Evolutionary conservation across 495 filamentous ascomycete species (phyloP).

Genomic region (Haplographium delicatum): DNA sequence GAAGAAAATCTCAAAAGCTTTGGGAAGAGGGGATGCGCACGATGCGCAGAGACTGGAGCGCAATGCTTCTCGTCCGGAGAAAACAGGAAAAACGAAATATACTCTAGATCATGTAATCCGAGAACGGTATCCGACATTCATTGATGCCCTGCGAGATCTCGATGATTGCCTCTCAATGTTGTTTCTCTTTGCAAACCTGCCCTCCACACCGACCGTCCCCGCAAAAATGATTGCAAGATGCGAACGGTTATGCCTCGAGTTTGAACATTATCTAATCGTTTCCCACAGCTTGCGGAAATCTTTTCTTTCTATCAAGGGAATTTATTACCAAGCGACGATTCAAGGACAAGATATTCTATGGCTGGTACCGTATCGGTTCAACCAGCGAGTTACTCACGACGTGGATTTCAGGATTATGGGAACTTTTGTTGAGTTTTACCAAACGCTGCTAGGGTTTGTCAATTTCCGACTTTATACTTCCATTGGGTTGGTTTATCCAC

Average conservation of each 20-base stretch:
- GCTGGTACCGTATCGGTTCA: conserved; percentile 96
- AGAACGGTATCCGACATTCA: conserved; percentile 95
- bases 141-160: conserved; percentile 88
- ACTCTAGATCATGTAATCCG: conserved; percentile 94
- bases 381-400: conserved; percentile 85
- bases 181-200: conserved; percentile 95
- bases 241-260: conserved; percentile 86
- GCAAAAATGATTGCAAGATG: conserved; percentile 90
- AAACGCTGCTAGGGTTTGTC: conserved; percentile 89
- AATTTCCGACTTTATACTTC: conserved; percentile 92
- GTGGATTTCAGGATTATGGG: conserved; percentile 99
- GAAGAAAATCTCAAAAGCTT: conserved; percentile 90
- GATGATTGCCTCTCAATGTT: conserved; percentile 96
- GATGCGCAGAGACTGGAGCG: conserved; percentile 66
- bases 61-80: conserved; percentile 67
- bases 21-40: conserved; percentile 83
- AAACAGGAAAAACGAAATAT: conserved; percentile 76
- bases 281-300: conserved; percentile 88
- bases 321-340: conserved; percentile 98
- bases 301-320: conserved; percentile 97
- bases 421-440: conserved; percentile 98
- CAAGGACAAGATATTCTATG: conserved; percentile 97
- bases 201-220: conserved; percentile 77
- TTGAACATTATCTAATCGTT: conserved; percentile 92
- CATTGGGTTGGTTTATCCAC: conserved; percentile 86